These are phyloP conservation scores for Hemileccinum rubropunctum DNA, from an alignment of 768 basidiomycete genomes.

Conservation along the genomic window DNA sequence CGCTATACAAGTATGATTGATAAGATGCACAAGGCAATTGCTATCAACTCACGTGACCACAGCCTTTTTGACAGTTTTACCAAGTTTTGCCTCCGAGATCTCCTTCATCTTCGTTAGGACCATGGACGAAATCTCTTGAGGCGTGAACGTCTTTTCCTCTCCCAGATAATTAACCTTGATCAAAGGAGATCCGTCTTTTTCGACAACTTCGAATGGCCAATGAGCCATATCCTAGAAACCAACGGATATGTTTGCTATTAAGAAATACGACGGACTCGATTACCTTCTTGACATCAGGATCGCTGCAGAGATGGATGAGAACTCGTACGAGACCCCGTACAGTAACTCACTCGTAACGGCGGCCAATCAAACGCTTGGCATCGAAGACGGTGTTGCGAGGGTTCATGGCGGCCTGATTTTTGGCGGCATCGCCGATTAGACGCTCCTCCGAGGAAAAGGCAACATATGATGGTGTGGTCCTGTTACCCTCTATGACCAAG, in stretches of 20 bases:
- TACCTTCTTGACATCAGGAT: slow-evolving; percentile 91
- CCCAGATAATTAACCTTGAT: slow-evolving; percentile 95
- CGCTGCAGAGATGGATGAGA: slow-evolving; percentile 42
- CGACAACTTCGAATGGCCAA: slow-evolving; percentile 97
- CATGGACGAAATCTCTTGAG: slow-evolving; percentile 99
- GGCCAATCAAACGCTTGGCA: slow-evolving; percentile 98
- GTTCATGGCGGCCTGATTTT: slow-evolving; percentile 99
- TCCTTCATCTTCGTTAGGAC: slow-evolving; percentile 99
- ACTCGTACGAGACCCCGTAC: not conserved
- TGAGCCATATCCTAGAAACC: slow-evolving; percentile 79
- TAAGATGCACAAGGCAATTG: slow-evolving; percentile 4
- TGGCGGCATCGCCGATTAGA: slow-evolving; percentile 97
- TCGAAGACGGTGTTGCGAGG: slow-evolving; percentile 98
- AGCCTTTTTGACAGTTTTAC: slow-evolving; percentile 97
- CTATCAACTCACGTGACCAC: slow-evolving; percentile 84
- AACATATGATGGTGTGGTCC: slow-evolving; percentile 99
- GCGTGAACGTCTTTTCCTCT: slow-evolving; percentile 95
- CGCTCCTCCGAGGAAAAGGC: slow-evolving; percentile 96
- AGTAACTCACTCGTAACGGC: slow-evolving; percentile 81
- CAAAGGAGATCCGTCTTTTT: slow-evolving; percentile 95
- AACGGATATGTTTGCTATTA: not conserved
- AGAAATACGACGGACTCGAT: not conserved
- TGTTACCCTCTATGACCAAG: slow-evolving; percentile 78
- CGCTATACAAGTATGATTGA: slow-evolving; percentile 40
- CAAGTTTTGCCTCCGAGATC: slow-evolving; percentile 98